Base-by-base conservation (phyloP, 1,139 yeast genomes). In the Yamadazyma spencermartinsiae region DNA sequence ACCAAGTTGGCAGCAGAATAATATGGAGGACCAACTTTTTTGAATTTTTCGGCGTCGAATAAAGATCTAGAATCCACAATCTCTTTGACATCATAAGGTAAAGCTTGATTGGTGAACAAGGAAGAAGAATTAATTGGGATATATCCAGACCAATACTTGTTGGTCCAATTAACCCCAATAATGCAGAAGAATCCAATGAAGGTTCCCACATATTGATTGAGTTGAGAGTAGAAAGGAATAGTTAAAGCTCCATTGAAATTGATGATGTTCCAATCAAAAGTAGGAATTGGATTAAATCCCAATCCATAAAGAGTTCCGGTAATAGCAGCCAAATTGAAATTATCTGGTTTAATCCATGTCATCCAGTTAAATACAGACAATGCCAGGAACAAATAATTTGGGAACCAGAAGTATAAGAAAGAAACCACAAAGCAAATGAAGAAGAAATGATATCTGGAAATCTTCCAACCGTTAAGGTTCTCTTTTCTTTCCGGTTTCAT, bases 261-360 rank as follows among this genome's bases (percentile, higher is more conserved):
- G 37, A 60, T 45, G 23, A 56, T 36, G 46, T 72, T 73, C 79
- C 80, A 77, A 50, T 74, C 83, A 49, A 79, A 74, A 43, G 76
- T 49, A 1, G 80, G 56, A 38, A 74, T 51, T 12, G 86, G 86
- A 50, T 80, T 79, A 31, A 79, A 46, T 2, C 85, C 86, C 12
- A 80, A 54, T 16, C 86, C 86, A 27, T 55, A 46, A 13, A 54
- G 46, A 2, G 72, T 56, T 5, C 88, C 89, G 4, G 83, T 78
- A 24, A 82, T 62, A n/a, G 65, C 64, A 6, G 82, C 83, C 38
- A 82, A 60, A 17, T 43, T 48, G 39, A 54, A 49, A 49, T 61
- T 61, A 18, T 51, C 42, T 21, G 71, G 71, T 8, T 46, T 45
- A 34, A 66, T 60, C 72, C 72, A 66, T 5, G 67, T 61, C 44